Evolutionary conservation across 2,329 filamentous ascomycete genomes (phyloP).

Genomic region (Colletotrichum sp.): DNA sequence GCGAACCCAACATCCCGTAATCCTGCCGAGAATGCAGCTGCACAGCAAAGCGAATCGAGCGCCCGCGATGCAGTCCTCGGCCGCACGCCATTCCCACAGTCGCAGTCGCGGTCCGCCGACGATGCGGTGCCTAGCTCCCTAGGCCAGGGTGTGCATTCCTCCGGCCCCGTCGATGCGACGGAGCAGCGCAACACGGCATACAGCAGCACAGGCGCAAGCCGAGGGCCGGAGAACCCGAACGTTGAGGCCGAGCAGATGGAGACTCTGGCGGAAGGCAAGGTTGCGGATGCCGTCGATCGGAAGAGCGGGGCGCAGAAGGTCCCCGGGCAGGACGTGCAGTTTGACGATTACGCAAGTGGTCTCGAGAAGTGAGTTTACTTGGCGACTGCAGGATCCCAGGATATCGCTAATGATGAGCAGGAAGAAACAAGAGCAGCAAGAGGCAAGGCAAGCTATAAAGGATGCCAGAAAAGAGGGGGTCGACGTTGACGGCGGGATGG

Average conservation of each 20-base stretch:
- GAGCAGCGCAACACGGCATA: constrained; percentile 21
- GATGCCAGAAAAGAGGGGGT: constrained; percentile 16
- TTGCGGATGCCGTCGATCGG: constrained; percentile 27
- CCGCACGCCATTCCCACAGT: constrained; percentile 8
- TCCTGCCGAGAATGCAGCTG: constrained; percentile 2
- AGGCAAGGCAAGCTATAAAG: constrained; percentile 24
- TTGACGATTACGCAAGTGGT: constrained; percentile 23
- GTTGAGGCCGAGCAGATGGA: constrained; percentile 28
- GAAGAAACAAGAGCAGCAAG: constrained; percentile 27
- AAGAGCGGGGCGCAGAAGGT: constrained; percentile 27
- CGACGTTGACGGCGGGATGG: constrained; percentile 24
- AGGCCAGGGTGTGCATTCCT: constrained; percentile 22
- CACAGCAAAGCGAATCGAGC: neutral
- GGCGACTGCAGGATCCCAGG: neutral
- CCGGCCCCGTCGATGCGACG: constrained; percentile 21
- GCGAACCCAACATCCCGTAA: constrained; percentile 2
- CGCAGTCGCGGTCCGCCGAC: neutral
- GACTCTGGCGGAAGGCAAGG: constrained; percentile 27
- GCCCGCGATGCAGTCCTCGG: constrained; percentile 11
- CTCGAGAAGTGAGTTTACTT: constrained; percentile 23
- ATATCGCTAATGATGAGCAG: neutral
- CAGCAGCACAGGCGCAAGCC: neutral
- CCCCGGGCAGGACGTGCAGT: constrained; percentile 21
- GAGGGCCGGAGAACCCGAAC: constrained; percentile 23
- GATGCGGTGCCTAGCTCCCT: constrained; percentile 24